Percentiles rank a stretch among this genome's conserved stretches.
Evolutionary conservation across 352 stramenopile genomes (phyloP).

Genomic region (Globisporangium camurandrum): DNA sequence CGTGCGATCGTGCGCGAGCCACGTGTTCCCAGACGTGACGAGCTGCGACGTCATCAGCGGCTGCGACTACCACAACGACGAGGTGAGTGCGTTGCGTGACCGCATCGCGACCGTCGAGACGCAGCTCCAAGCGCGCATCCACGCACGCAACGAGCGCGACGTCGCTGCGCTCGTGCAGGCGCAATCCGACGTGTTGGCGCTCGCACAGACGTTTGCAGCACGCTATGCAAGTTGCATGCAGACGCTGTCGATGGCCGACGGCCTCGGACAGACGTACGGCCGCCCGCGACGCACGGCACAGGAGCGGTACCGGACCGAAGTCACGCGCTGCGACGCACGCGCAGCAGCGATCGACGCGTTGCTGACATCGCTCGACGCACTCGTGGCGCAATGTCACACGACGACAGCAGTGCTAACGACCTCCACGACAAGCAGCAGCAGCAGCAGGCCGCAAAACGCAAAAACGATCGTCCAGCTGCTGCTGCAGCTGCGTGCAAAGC

Average conservation of each 20-base stretch:
- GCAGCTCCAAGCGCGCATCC: slow-evolving; percentile 25
- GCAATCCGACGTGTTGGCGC: slow-evolving; percentile 22
- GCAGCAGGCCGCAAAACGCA: too few species aligned
- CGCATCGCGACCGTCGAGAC: slow-evolving; percentile 32
- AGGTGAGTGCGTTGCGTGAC: slow-evolving; percentile 44
- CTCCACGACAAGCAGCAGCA: too few species aligned
- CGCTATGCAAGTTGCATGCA: slow-evolving; percentile 70
- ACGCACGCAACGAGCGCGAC: slow-evolving; percentile 21
- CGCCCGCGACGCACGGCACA: slow-evolving; percentile 75
- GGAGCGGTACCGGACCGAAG: slow-evolving; percentile 78
- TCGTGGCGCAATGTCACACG: slow-evolving; percentile 20
- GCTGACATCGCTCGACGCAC: slow-evolving; percentile 35
- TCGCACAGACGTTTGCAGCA: slow-evolving; percentile 48
- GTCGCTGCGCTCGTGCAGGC: slow-evolving; percentile 28
- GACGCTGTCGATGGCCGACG: slow-evolving; percentile 82
- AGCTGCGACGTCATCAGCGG: slow-evolving; percentile 56
- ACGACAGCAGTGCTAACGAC: not conserved
- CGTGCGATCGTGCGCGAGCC: slow-evolving; percentile 34
- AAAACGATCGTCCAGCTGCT: slow-evolving; percentile 31
- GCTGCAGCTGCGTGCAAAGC: slow-evolving; percentile 45
- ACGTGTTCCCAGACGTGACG: slow-evolving; percentile 56
- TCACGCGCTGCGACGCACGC: slow-evolving; percentile 66
- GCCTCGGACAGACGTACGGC: slow-evolving; percentile 86
- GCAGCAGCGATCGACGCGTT: slow-evolving; percentile 59
- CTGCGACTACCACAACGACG: slow-evolving; percentile 80